Evolutionary conservation across 2,329 filamentous ascomycete species (phyloP).

Genomic region (Cercospora beticola): DNA sequence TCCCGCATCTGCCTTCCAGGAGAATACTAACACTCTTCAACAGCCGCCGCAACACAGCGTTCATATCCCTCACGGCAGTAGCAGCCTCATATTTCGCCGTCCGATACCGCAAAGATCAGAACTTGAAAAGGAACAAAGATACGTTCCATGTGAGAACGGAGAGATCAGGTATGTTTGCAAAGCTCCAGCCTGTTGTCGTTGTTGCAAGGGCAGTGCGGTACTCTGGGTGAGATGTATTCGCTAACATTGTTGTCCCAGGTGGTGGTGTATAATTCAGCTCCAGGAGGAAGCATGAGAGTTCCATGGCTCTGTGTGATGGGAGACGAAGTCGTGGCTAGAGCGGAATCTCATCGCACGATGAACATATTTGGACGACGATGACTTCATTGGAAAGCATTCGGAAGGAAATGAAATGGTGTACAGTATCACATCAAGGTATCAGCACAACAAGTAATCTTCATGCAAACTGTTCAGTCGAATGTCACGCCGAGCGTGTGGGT

Average conservation of each 20-base stretch:
- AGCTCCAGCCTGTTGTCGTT: too few species aligned
- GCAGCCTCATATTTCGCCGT: constrained; percentile 14
- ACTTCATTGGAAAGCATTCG: not conserved
- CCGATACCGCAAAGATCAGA: constrained; percentile 11
- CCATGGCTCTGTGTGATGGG: not conserved
- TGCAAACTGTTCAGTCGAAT: not conserved
- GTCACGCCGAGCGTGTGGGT: constrained; percentile 3
- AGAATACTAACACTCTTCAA: not conserved
- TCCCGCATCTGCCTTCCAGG: not conserved
- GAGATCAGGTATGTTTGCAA: constrained; percentile 12
- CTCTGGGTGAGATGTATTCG: not conserved
- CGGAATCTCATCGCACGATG: not conserved
- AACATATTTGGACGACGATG: not conserved
- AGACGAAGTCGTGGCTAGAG: not conserved
- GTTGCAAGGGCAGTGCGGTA: not conserved
- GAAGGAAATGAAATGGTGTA: not conserved
- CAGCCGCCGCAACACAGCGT: constrained; percentile 13
- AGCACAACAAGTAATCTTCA: not conserved
- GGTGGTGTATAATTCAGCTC: not conserved
- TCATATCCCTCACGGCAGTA: constrained; percentile 9
- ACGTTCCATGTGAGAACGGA: constrained; percentile 17
- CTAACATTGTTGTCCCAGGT: not conserved
- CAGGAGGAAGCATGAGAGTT: not conserved
- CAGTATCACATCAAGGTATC: not conserved
- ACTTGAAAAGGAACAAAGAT: constrained; percentile 14